Percentiles rank a stretch among this genome's conserved stretches.
Conservation (phyloP, 225 moss, liverwort and hornwort genomes). For the Neckera pumila region DNA sequence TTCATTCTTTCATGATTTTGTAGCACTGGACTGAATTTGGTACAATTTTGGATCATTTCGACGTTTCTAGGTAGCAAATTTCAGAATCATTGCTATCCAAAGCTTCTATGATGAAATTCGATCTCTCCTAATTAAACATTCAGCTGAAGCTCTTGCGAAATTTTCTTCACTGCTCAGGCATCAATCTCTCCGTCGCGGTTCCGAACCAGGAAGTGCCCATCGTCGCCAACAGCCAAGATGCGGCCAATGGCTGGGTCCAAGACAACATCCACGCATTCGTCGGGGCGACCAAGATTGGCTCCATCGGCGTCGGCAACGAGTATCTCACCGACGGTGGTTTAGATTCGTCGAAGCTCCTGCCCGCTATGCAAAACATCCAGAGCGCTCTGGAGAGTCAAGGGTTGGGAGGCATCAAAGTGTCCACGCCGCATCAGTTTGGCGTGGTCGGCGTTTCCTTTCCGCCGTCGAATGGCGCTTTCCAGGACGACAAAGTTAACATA, state of each 20-base stretch:
- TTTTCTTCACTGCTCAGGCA: no score
- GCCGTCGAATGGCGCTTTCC: background rate
- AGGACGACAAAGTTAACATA: background rate
- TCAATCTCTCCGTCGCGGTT: no score
- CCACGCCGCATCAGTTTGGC: background rate
- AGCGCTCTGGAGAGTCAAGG: background rate
- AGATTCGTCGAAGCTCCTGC: slow-evolving; percentile 2
- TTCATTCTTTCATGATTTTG: no score
- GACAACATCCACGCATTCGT: slow-evolving; percentile 34
- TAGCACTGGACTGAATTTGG: no score
- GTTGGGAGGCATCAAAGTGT: slow-evolving; percentile 2
- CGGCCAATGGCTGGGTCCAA: slow-evolving; percentile 38
- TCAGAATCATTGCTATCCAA: no score
- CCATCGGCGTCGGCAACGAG: slow-evolving; percentile 53
- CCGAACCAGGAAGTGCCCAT: background rate
- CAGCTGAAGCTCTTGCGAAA: no score
- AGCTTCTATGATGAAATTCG: no score
- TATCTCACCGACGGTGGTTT: background rate
- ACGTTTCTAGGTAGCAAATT: no score
- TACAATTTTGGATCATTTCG: no score
- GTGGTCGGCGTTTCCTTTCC: background rate
- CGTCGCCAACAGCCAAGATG: background rate
- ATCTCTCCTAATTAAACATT: no score
- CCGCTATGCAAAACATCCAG: slow-evolving; percentile 31
- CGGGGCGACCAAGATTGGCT: slow-evolving; percentile 8